Evolutionary conservation across 768 basidiomycete genomes (phyloP).

Genomic region (Hygrophoropsis aurantiaca): DNA sequence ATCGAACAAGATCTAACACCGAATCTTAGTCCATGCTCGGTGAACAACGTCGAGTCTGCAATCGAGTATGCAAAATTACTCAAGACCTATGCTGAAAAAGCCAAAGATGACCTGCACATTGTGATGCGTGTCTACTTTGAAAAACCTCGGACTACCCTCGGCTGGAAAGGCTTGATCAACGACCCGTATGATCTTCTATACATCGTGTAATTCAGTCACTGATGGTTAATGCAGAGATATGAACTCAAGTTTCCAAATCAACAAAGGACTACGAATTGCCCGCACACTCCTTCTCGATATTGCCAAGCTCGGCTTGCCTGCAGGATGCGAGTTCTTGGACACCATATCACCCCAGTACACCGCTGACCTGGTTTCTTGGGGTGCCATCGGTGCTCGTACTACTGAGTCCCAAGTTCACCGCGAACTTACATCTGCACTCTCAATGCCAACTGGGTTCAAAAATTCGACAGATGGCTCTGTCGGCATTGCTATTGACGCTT

Average conservation of each 20-base stretch:
- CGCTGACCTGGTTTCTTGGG: slow-evolving; percentile 92
- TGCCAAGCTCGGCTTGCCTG: slow-evolving; percentile 86
- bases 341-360: slow-evolving; percentile 84
- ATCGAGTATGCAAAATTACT: slow-evolving; percentile 84
- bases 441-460: slow-evolving; percentile 98
- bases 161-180: slow-evolving; percentile 99
- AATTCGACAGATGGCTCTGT: slow-evolving; percentile 95
- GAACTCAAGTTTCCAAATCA: slow-evolving; percentile 93
- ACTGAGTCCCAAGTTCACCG: slow-evolving; percentile 94
- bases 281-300: slow-evolving; percentile 86
- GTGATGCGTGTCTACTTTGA: slow-evolving; percentile 99
- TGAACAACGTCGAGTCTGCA: slow-evolving; percentile 86
- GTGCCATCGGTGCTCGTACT: slow-evolving; percentile 92
- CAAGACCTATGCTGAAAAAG: slow-evolving; percentile 73
- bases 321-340: slow-evolving; percentile 95
- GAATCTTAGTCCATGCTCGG: slow-evolving; percentile 78
- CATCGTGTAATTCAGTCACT: slow-evolving; percentile 2
- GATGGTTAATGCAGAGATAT: slow-evolving; percentile 47
- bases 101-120: slow-evolving; percentile 86
- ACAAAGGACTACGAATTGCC: slow-evolving; percentile 89
- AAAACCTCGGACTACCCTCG: slow-evolving; percentile 93
- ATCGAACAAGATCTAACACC: slow-evolving; percentile 7
- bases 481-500: slow-evolving; percentile 92
- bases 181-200: slow-evolving; percentile 56
- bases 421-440: slow-evolving; percentile 83